A percentile compares a stretch with the other conserved stretches of the same genome.
Evolutionary conservation across 225 moss, liverwort and hornwort species (phyloP).

Genomic region (Pseudoscleropodium purum): DNA sequence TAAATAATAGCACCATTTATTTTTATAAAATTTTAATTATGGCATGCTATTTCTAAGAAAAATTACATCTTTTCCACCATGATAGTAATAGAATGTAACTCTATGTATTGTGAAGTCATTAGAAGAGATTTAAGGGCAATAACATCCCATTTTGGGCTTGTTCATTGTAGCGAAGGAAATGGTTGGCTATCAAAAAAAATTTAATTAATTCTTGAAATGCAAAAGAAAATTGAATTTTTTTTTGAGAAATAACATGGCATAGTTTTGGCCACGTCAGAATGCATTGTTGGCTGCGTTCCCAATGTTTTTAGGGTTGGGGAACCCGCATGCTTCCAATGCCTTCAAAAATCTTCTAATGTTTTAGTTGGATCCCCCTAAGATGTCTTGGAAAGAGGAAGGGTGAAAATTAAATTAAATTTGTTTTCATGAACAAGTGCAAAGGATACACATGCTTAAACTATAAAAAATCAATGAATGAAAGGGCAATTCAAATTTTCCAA

Average conservation of each 20-base stretch:
- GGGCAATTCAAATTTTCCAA: background rate
- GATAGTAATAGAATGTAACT: background rate
- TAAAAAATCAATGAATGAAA: background rate
- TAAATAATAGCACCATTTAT: background rate
- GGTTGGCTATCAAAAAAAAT: no score
- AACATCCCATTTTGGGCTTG: no score
- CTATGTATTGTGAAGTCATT: background rate
- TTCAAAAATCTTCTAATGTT: no score
- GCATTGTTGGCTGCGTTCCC: no score
- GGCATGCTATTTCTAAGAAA: fast-evolving
- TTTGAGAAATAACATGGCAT: no score
- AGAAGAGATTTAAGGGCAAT: no score
- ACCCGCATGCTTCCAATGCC: no score
- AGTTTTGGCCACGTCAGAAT: no score
- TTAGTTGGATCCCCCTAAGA: background rate
- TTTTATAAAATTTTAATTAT: background rate
- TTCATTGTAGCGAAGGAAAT: no score
- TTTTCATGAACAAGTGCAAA: background rate
- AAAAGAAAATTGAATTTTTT: no score
- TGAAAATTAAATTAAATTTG: background rate
- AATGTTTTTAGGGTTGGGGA: no score
- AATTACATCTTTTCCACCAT: background rate
- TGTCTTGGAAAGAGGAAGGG: fast-evolving
- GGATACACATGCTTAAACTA: fast-evolving
- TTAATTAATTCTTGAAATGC: no score